Base-by-base conservation (phyloP, 1,284 basidiomycete genomes). In the Cutaneotrichosporon mucoides region DNA sequence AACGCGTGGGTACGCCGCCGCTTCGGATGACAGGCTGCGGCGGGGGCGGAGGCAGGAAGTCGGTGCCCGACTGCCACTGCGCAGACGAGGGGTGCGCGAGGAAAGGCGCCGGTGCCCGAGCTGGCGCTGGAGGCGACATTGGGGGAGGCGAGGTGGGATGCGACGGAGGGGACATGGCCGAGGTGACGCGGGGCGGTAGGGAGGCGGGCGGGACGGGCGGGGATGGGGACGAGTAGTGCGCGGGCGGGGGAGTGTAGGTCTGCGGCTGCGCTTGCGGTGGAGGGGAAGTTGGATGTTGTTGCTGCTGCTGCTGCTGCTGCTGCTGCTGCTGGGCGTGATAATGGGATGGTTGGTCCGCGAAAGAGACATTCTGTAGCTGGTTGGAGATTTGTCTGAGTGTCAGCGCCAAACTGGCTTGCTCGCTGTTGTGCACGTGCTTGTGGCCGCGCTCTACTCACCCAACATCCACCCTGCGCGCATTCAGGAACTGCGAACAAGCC, bases 401-500 rank as follows among this genome's bases (percentile, higher is more conserved):
- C 38, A 40, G 38, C 24, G 24, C 24, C 24, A 24, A 24, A 24
- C 24, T 24, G 24, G 24, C 24, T 24, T 24, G 24, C 24, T 24
- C 24, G 24, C 24, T 24, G 24, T 24, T 24, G 24, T 24, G 24
- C 24, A 24, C 24, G 24, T 24, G 24, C 24, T 24, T 24, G 24
- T 24, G 24, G 24, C 24, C 24, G 24, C 24, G 24, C 24, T 24
- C 59, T 50, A 72, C 70, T 66, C 60, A 77, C 73, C 73, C 73
- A 37, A 80, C 66, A 50, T 79, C 89, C 42, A 85, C 82, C 60
- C 86, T 83, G 36, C 90, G 82, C n/a, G 82, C 79, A 53, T 84
- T 82, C 44, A 84, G 84, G 87, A 89, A 93, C 16, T 82, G 82
- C 66, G 85, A 84, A 72, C 90, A 92, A 2, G 82, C 81, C 58